These are phyloP conservation scores for Detonula confervacea DNA, from an alignment of 352 stramenopile genomes.

Conservation along the genomic window DNA sequence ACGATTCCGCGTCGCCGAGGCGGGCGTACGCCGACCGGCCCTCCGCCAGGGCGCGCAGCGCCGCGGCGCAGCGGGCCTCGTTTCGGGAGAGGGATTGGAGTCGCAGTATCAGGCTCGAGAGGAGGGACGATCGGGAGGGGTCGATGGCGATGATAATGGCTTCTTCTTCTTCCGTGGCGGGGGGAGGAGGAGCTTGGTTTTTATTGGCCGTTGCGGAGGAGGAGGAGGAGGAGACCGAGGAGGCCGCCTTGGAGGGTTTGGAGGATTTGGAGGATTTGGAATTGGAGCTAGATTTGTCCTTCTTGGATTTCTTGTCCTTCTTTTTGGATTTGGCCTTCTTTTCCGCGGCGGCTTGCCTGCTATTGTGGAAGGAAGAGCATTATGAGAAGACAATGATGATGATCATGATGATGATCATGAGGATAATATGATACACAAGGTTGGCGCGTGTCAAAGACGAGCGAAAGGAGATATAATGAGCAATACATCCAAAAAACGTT, in stretches of 20 bases:
- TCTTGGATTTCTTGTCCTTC: neutral
- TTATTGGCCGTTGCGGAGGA: neutral
- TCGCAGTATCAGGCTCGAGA: slow-evolving; percentile 27
- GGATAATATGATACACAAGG: no score
- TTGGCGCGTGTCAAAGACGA: no score
- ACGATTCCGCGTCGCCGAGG: no score
- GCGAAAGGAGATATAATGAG: no score
- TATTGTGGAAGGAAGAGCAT: neutral
- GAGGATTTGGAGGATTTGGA: no score
- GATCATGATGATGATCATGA: no score
- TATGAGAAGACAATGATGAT: no score
- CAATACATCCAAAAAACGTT: no score
- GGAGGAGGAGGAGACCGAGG: no score
- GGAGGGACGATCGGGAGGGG: slow-evolving; percentile 9
- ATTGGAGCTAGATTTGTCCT: no score
- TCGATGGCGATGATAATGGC: neutral
- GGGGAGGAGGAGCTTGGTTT: no score
- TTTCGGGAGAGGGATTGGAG: slow-evolving; percentile 22
- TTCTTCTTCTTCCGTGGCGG: neutral
- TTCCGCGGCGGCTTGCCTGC: neutral
- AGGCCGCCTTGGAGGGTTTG: no score
- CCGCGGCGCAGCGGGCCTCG: slow-evolving; percentile 31
- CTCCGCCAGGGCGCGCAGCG: slow-evolving; percentile 40
- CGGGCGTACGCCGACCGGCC: slow-evolving; percentile 9
- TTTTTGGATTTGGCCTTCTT: neutral